These are phyloP conservation scores for Collybia mongolica DNA, from an alignment of 768 basidiomycete species.

Conservation along the genomic window DNA sequence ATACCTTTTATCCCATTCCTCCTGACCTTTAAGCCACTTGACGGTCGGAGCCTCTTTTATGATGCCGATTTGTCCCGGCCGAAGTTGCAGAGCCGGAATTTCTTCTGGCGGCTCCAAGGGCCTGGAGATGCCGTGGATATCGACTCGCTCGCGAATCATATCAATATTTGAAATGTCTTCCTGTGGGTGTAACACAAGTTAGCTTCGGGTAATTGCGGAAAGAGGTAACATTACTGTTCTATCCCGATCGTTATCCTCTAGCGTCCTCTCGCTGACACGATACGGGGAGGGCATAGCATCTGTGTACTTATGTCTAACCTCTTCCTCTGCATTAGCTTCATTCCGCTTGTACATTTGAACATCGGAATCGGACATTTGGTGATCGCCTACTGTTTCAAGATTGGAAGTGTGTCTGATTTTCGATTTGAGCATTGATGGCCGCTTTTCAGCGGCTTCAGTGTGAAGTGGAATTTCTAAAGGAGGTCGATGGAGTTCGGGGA, in stretches of 20 bases:
- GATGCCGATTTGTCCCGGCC: slow-evolving; percentile 57
- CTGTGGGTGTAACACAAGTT: slow-evolving; percentile 4
- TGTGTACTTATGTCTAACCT: slow-evolving; percentile 22
- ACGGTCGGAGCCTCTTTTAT: slow-evolving; percentile 72
- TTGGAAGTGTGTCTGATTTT: slow-evolving; percentile 7
- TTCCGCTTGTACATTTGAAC: slow-evolving; percentile 27
- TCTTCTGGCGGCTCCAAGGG: slow-evolving; percentile 61
- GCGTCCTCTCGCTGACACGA: slow-evolving; percentile 2
- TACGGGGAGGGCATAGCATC: slow-evolving; percentile 11
- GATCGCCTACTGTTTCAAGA: background rate
- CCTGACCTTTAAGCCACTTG: slow-evolving; percentile 65
- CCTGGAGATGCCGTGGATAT: slow-evolving; percentile 56
- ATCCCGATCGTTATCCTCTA: background rate
- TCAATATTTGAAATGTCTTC: slow-evolving; percentile 22
- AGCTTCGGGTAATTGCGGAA: background rate
- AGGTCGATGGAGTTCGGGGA: slow-evolving; percentile 40
- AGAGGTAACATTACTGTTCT: background rate
- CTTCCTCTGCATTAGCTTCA: slow-evolving; percentile 22
- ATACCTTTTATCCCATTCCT: slow-evolving; percentile 60
- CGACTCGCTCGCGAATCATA: slow-evolving; percentile 76
- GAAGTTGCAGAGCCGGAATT: slow-evolving; percentile 51
- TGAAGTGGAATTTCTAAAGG: slow-evolving; percentile 20
- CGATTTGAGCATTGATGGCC: background rate
- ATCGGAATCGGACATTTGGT: slow-evolving; percentile 12
- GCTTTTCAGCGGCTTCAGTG: slow-evolving; percentile 11